phyloP scores from a whole-genome alignment of 345 rosid species.

The Turnera subulata region DNA sequence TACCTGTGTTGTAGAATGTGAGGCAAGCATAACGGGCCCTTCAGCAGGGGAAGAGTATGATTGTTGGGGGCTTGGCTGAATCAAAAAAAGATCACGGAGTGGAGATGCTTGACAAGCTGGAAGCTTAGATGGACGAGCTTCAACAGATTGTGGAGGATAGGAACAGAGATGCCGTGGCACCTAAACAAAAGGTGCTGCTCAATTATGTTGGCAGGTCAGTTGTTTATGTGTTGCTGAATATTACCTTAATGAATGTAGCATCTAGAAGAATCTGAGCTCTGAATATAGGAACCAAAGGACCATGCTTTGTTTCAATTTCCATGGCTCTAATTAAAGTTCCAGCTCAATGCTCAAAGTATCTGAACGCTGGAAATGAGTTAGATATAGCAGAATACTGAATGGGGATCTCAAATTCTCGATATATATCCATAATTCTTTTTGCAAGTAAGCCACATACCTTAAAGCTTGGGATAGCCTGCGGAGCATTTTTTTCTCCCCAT shows the following conservation, averaged over 20 bases:
- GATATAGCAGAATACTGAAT: not conserved
- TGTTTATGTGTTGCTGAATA: not conserved
- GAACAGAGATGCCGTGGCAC: constrained; percentile 84
- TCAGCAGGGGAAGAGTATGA: constrained; percentile 71
- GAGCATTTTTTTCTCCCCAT: no score
- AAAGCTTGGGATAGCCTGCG: no score
- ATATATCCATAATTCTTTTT: not conserved
- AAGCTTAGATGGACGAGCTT: constrained; percentile 82
- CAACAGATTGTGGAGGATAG: constrained; percentile 79
- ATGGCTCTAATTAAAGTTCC: no score
- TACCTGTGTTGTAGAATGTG: constrained; percentile 52
- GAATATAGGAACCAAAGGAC: no score
- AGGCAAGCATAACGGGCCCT: constrained; percentile 75
- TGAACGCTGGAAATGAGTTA: no score
- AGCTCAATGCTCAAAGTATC: no score
- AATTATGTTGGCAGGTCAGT: constrained; percentile 81
- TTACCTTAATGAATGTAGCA: no score
- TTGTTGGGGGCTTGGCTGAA: constrained; percentile 74
- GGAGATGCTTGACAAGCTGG: constrained; percentile 72
- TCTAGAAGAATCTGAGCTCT: no score
- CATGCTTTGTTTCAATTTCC: no score
- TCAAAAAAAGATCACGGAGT: constrained; percentile 82
- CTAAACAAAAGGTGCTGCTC: constrained; percentile 90
- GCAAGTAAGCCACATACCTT: no score
- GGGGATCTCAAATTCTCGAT: not conserved